Base-by-base conservation (phyloP, 345 rosid genomes). In the Cardamine resedifolia region DNA sequence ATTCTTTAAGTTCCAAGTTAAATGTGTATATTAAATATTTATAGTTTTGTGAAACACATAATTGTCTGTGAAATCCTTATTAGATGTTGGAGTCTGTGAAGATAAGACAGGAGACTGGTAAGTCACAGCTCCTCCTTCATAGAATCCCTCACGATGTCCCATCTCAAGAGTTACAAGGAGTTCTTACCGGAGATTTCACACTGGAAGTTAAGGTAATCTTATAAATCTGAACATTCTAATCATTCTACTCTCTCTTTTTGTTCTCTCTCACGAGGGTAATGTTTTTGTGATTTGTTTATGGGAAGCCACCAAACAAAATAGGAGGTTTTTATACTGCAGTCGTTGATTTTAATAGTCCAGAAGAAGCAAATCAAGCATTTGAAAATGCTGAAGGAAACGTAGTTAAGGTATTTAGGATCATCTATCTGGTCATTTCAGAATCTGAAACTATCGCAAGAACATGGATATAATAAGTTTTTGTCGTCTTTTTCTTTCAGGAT, bases 301-400 rank as follows among this genome's bases (percentile, higher is more conserved):
- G 44, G 55, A 88, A 89, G 96, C 82, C 84, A 72, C 62, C 84
- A 0, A 88, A 82, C 69, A 84, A 59, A 26, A 47, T 5, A 68
- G 90, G 86, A 70, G 80, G 67, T 47, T 81, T 49, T 9, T 87
- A 86, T 70, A 78, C 85, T 61, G 91, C 83, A 16, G 30, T 72
- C 45, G 83, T 86, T 45, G 52, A 76, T 60, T 95, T 91, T 71
- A 77, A 64, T 34, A 81, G 78, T 73, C 68, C 78, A 21, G 80
- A 80, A 66, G 90, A 89, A 70, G 99, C 97, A 27, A 24, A 74
- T n/a, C 73, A 61, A 67, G 92, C 89, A 53, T 95, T 87, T 83
- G 83, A 85, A 41, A 85, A 77, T 55, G 47, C 83, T 15, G 58
- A 76, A 41, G 96, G 86, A 56, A 53, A 45, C 62, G 31, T 75